Evolutionary conservation across 1,284 basidiomycete species (phyloP).

Genomic region (Moesziomyces sp.): DNA sequence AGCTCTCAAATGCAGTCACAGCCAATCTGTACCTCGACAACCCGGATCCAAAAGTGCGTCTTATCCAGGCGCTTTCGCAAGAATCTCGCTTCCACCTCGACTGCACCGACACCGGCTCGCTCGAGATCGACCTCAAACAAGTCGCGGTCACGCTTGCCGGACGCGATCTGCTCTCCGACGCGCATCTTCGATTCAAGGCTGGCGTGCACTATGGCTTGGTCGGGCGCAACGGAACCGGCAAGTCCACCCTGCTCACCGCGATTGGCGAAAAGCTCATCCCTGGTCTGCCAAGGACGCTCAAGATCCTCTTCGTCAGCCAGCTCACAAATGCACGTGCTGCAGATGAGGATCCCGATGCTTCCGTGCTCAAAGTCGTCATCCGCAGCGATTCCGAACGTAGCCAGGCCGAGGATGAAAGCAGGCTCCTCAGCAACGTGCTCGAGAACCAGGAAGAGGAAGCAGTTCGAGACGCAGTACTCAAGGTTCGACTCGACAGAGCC

Average conservation of each 20-base stretch:
- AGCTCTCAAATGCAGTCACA: slow-evolving; percentile 7
- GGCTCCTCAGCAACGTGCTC: slow-evolving; percentile 63
- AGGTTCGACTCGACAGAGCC: slow-evolving; percentile 62
- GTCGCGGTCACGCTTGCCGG: slow-evolving; percentile 72
- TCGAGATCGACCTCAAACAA: slow-evolving; percentile 71
- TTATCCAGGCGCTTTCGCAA: slow-evolving; percentile 67
- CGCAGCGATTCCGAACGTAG: slow-evolving; percentile 66
- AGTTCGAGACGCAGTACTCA: slow-evolving; percentile 54
- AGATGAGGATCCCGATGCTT: slow-evolving; percentile 13
- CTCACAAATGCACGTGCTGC: slow-evolving; percentile 59
- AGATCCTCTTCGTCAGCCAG: slow-evolving; percentile 73
- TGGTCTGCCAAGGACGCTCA: slow-evolving; percentile 72
- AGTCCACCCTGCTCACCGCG: slow-evolving; percentile 70
- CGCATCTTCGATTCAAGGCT: slow-evolving; percentile 72
- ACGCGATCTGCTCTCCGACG: slow-evolving; percentile 72
- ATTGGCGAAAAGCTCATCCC: slow-evolving; percentile 71
- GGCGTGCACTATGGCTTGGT: slow-evolving; percentile 73
- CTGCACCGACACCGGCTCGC: slow-evolving; percentile 69
- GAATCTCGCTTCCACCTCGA: slow-evolving; percentile 72
- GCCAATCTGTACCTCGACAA: slow-evolving; percentile 24
- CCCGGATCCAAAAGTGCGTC: slow-evolving; percentile 20
- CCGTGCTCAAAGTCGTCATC: slow-evolving; percentile 68
- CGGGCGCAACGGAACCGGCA: slow-evolving; percentile 75
- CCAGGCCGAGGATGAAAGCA: slow-evolving; percentile 57
- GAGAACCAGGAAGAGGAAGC: slow-evolving; percentile 54